These are phyloP conservation scores for Neurospora tetraspora DNA, from an alignment of 495 filamentous ascomycete species.

Conservation along the genomic window DNA sequence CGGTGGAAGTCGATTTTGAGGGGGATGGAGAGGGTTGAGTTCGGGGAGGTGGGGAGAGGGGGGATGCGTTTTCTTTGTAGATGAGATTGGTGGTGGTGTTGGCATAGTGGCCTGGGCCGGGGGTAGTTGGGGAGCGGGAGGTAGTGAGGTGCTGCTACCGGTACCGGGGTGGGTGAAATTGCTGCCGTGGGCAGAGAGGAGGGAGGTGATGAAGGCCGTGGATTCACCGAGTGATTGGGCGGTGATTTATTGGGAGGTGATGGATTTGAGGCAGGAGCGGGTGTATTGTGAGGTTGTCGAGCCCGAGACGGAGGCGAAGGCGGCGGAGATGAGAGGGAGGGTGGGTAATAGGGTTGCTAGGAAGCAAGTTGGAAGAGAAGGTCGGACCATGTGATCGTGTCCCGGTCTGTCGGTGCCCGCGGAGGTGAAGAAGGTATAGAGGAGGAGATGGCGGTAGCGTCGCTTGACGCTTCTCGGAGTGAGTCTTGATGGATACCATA, in stretches of 20 bases:
- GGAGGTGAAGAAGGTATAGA: not conserved
- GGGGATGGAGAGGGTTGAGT: conserved; percentile 5
- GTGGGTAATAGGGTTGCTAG: not conserved
- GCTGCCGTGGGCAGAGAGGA: not conserved
- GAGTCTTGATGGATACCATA: not conserved
- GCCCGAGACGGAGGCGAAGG: accelerated
- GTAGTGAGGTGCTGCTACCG: conserved; percentile 3
- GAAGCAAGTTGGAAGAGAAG: not conserved
- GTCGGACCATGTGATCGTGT: not conserved
- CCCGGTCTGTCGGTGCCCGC: not conserved
- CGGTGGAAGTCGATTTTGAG: conserved; percentile 14
- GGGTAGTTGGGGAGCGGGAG: not conserved
- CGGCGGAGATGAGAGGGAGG: not conserved
- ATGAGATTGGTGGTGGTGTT: not conserved
- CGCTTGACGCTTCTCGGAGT: not conserved
- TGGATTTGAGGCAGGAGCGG: conserved; percentile 8
- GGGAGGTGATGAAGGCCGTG: not conserved
- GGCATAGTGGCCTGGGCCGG: not conserved
- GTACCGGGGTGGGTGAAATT: not conserved
- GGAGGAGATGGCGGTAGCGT: not conserved
- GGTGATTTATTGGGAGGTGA: conserved; percentile 6
- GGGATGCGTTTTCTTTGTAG: not conserved
- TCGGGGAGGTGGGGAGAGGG: not conserved
- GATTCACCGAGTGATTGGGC: conserved; percentile 7
- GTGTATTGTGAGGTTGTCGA: conserved; percentile 1